phyloP scores from a whole-genome alignment of 345 rosid species.

The Pistacia integerrima region DNA sequence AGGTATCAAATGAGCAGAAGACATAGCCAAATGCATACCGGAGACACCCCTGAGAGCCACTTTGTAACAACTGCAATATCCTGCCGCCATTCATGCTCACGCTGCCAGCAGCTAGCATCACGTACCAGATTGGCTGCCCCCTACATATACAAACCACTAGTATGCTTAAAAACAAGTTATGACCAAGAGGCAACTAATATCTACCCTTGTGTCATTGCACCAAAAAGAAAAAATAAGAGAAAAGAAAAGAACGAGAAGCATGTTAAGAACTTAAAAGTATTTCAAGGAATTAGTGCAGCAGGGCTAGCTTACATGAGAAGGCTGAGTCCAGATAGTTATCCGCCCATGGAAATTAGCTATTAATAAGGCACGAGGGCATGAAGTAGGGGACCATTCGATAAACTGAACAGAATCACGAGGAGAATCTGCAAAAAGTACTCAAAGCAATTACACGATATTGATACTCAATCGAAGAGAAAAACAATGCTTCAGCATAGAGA shows the following conservation, averaged over 20 bases:
- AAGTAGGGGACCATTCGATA: slow-evolving; percentile 97
- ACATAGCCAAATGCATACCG: slow-evolving; percentile 50
- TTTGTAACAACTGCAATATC: slow-evolving; percentile 96
- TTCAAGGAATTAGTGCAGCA: slow-evolving; percentile 9
- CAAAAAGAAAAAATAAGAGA: not conserved
- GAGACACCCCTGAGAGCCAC: slow-evolving; percentile 95
- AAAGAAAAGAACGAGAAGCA: not conserved
- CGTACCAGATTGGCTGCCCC: slow-evolving; percentile 80
- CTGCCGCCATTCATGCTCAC: slow-evolving; percentile 99
- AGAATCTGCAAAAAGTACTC: slow-evolving; percentile 60
- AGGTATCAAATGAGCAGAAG: slow-evolving; percentile 15
- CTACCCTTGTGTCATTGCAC: not conserved
- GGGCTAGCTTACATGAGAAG: slow-evolving; percentile 67
- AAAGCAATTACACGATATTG: slow-evolving; percentile 13
- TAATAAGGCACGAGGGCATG: slow-evolving; percentile 91
- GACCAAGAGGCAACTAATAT: slow-evolving; percentile 1
- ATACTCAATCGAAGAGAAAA: not conserved
- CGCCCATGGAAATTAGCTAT: slow-evolving; percentile 97
- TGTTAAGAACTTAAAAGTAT: slow-evolving; percentile 6
- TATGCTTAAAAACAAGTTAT: slow-evolving; percentile 13
- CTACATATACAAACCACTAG: slow-evolving; percentile 42
- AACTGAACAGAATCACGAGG: slow-evolving; percentile 99
- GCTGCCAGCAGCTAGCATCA: slow-evolving; percentile 96
- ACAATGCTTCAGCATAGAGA: not conserved
- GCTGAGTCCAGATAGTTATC: slow-evolving; percentile 95